phyloP scores from a whole-genome alignment of 345 rosid genomes.

The Cardamine occulta region DNA sequence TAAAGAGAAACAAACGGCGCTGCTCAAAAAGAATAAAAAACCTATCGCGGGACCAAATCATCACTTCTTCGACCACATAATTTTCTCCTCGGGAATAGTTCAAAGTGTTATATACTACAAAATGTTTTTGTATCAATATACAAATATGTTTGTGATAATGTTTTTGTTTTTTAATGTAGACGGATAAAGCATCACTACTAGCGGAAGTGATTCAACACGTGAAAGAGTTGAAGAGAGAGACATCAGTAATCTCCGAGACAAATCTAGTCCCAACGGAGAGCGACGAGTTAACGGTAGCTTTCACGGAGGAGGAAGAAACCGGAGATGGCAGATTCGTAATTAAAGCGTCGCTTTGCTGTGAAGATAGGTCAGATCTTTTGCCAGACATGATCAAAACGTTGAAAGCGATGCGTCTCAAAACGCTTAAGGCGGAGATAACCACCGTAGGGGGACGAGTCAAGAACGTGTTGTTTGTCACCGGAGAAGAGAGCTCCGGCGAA shows the following conservation, averaged over 20 bases:
- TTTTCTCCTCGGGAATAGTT: constrained; percentile 32
- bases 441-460: constrained; percentile 92
- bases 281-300: constrained; percentile 84
- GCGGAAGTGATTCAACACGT: constrained; percentile 98
- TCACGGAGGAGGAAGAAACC: constrained; percentile 53
- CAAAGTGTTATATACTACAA: not conserved
- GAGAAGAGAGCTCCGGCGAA: constrained; percentile 63
- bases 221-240: constrained; percentile 88
- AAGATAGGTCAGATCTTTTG: constrained; percentile 87
- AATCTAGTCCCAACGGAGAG: constrained; percentile 81
- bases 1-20: constrained; percentile 76
- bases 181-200: constrained; percentile 95
- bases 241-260: constrained; percentile 77
- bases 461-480: constrained; percentile 87
- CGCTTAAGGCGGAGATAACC: constrained; percentile 92
- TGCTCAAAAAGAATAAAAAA: constrained; percentile 63
- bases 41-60: constrained; percentile 56
- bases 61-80: constrained; percentile 41
- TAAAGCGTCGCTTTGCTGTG: constrained; percentile 92
- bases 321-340: constrained; percentile 80
- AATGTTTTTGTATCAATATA: not conserved
- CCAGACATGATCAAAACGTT: constrained; percentile 86
- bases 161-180: constrained; percentile 48
- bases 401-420: constrained; percentile 75
- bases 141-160: not conserved